These are phyloP conservation scores for Xerophyta viscosa DNA, from an alignment of 106 monocot species.

Conservation along the genomic window DNA sequence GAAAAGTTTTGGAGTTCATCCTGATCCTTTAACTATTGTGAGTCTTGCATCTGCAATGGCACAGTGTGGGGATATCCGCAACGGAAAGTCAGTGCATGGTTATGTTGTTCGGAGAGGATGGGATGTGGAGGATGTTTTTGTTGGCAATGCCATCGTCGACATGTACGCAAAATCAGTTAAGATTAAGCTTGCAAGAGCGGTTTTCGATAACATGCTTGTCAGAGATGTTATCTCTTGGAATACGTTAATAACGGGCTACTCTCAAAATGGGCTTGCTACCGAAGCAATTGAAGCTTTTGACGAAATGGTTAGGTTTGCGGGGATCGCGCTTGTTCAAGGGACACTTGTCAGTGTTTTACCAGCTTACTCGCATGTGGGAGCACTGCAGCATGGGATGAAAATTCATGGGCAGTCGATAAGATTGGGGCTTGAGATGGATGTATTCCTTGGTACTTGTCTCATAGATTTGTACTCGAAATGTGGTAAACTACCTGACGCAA, in stretches of 20 bases:
- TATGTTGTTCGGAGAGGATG: slow-evolving; percentile 36
- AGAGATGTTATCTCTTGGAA: slow-evolving; percentile 55
- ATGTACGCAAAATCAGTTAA: slow-evolving; percentile 41
- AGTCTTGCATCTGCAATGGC: slow-evolving; percentile 31
- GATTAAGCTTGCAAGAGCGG: slow-evolving; percentile 13
- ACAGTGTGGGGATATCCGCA: slow-evolving; percentile 16
- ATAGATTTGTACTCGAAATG: slow-evolving; percentile 85
- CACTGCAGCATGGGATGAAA: slow-evolving; percentile 54
- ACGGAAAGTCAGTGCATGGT: slow-evolving; percentile 24
- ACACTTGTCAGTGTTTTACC: slow-evolving; percentile 46
- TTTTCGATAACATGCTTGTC: slow-evolving; percentile 24
- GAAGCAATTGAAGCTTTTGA: slow-evolving; percentile 43
- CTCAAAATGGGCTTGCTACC: slow-evolving; percentile 44
- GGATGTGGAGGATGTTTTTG: slow-evolving; percentile 22
- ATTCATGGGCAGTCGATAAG: slow-evolving; percentile 44
- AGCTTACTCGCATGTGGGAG: slow-evolving; percentile 52
- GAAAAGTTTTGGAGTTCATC: slow-evolving; percentile 13
- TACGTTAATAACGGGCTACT: slow-evolving; percentile 43
- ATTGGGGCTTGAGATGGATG: slow-evolving; percentile 39
- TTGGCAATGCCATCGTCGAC: slow-evolving; percentile 44
- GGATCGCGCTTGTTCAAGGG: slow-evolving; percentile 28
- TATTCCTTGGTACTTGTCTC: slow-evolving; percentile 64
- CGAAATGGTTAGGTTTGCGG: slow-evolving; percentile 19
- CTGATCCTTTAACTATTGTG: slow-evolving; percentile 34
- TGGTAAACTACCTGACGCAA: slow-evolving; percentile 48